phyloP scores from a whole-genome alignment of 768 basidiomycete species.

The Rhizopogon sp. region DNA sequence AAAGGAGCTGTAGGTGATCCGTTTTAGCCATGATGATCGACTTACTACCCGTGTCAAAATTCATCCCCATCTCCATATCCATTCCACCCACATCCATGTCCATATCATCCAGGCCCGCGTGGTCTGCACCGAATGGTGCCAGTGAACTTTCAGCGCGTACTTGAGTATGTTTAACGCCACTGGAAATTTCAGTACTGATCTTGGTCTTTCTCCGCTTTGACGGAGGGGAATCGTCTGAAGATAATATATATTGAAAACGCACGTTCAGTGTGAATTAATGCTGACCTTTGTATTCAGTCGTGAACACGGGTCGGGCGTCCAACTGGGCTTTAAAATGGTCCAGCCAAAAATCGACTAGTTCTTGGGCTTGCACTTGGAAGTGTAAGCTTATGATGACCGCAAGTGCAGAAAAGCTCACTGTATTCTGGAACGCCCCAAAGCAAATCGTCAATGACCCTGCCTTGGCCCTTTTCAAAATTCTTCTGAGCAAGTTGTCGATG shows the following conservation, averaged over 20 bases:
- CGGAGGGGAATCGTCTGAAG: conserved; percentile 34
- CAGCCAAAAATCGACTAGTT: conserved; percentile 71
- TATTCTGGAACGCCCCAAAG: conserved; percentile 63
- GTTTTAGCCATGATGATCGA: neutral
- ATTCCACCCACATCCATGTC: conserved; percentile 7
- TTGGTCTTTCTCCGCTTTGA: conserved; percentile 44
- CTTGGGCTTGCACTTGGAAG: conserved; percentile 54
- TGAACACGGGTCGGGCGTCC: conserved; percentile 45
- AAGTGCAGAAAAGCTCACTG: conserved; percentile 38
- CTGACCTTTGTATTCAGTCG: conserved; percentile 3
- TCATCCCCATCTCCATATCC: conserved; percentile 18
- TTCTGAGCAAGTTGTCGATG: conserved; percentile 48
- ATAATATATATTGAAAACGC: neutral
- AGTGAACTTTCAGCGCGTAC: neutral
- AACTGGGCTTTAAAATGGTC: conserved; percentile 68
- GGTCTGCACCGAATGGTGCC: neutral
- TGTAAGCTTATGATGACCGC: conserved; percentile 3
- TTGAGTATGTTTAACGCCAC: neutral
- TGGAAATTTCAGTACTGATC: neutral
- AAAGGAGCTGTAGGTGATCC: neutral
- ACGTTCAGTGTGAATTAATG: neutral
- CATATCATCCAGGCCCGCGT: neutral
- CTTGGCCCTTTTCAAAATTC: conserved; percentile 50
- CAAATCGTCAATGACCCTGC: conserved; percentile 52
- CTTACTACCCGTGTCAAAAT: conserved; percentile 21